These are phyloP conservation scores for Kregervanrija delftensis DNA, from an alignment of 805 yeast genomes.

Conservation along the genomic window DNA sequence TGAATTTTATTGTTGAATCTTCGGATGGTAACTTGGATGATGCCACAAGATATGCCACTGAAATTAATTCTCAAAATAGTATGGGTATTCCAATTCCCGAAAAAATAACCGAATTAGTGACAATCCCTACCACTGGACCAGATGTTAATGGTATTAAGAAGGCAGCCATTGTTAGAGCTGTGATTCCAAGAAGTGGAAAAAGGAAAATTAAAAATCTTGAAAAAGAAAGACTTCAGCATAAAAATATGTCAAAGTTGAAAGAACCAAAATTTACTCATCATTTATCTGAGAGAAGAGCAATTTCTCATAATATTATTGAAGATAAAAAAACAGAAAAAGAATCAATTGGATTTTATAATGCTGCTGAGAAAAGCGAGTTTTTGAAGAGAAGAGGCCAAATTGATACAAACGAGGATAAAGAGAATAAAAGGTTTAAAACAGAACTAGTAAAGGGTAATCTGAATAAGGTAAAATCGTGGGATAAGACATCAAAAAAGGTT, in stretches of 20 bases:
- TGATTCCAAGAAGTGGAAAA: constrained; percentile 18
- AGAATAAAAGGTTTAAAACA: constrained; percentile 9
- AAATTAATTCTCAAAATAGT: constrained; percentile 54
- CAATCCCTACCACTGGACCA: constrained; percentile 42
- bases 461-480: not conserved
- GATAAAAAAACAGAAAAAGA: constrained; percentile 1
- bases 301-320: not conserved
- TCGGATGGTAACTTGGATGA: constrained; percentile 54
- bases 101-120: constrained; percentile 48
- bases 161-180: constrained; percentile 31
- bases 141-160: constrained; percentile 24
- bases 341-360: constrained; percentile 25
- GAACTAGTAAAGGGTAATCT: too few species aligned
- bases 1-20: constrained; percentile 52
- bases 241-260: not conserved
- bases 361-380: constrained; percentile 20
- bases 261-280: constrained; percentile 1
- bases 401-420: constrained; percentile 19
- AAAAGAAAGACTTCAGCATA: too few species aligned
- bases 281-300: constrained; percentile 3
- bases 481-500: constrained; percentile 10
- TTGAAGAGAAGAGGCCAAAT: constrained; percentile 38
- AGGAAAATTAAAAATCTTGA: not conserved
- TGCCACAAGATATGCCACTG: constrained; percentile 66
- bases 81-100: constrained; percentile 60